Evolutionary conservation across 176 grass and related monocot species (phyloP).

Genomic region (Musa schizocarpa): DNA sequence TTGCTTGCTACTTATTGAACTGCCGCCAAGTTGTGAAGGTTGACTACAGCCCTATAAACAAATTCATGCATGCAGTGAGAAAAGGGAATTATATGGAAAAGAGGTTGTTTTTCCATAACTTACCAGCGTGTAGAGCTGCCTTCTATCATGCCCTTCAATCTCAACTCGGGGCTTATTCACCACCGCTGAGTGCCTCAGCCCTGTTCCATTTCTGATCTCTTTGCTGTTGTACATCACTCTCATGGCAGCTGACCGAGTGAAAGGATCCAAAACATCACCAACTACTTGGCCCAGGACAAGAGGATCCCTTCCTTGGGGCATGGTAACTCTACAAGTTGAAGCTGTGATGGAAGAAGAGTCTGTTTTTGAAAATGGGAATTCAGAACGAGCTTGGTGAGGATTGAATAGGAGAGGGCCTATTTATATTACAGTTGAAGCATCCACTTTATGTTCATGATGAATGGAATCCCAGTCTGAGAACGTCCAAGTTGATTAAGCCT

Average conservation of each 20-base stretch:
- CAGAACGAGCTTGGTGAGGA: too few relatives aligned
- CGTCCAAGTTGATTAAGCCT: too few relatives aligned
- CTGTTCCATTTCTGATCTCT: slow-evolving; percentile 5
- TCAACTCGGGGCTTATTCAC: neutral
- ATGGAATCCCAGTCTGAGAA: too few relatives aligned
- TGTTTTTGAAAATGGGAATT: too few relatives aligned
- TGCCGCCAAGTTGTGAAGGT: neutral
- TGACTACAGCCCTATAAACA: neutral
- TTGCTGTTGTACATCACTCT: neutral
- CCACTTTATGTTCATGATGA: too few relatives aligned
- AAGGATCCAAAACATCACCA: slow-evolving; percentile 8
- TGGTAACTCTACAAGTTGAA: too few relatives aligned
- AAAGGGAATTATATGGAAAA: neutral
- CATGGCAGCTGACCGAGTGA: neutral
- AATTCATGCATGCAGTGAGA: neutral
- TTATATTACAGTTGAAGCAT: too few relatives aligned
- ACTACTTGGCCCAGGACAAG: neutral
- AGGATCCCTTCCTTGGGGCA: neutral
- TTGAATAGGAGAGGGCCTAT: too few relatives aligned
- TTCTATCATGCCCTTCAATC: neutral
- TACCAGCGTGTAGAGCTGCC: slow-evolving; percentile 4
- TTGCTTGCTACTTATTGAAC: too few relatives aligned
- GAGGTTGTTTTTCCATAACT: neutral
- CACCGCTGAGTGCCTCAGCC: neutral
- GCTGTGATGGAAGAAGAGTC: too few relatives aligned